A percentile compares a stretch with the other conserved stretches of the same genome.
Conservation (phyloP, 345 rosid species). For the Trapa incisa region DNA sequence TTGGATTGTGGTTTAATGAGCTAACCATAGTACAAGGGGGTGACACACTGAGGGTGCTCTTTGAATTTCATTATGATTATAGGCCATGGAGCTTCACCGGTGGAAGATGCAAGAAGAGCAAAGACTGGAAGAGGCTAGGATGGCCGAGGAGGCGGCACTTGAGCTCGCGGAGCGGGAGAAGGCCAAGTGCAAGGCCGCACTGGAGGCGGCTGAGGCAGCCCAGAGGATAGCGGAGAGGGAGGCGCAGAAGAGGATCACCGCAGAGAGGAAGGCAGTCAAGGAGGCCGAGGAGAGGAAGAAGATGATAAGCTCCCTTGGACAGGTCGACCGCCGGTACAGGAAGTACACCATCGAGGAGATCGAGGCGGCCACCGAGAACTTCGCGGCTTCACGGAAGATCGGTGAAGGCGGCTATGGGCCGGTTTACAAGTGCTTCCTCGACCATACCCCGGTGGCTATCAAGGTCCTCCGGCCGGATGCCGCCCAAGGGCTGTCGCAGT, state of each 20-base stretch:
- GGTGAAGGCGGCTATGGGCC: constrained; percentile 99
- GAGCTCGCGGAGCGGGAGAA: constrained; percentile 50
- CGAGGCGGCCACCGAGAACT: constrained; percentile 53
- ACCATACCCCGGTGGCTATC: constrained; percentile 72
- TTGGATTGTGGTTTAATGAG: neutral
- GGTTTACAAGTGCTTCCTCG: constrained; percentile 47
- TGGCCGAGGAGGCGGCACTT: constrained; percentile 46
- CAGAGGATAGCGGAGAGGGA: constrained; percentile 45
- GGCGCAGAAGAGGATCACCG: constrained; percentile 38
- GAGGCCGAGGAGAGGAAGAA: constrained; percentile 27
- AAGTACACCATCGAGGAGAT: constrained; percentile 67
- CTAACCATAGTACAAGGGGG: neutral
- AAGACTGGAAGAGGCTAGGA: constrained; percentile 34
- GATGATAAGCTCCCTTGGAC: constrained; percentile 11
- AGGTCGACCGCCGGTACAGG: constrained; percentile 30
- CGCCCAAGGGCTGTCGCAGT: constrained; percentile 71
- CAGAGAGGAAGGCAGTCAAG: constrained; percentile 24
- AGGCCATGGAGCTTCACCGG: constrained; percentile 46
- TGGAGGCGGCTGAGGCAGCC: constrained; percentile 54
- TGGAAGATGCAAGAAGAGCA: constrained; percentile 45
- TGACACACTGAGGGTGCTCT: neutral
- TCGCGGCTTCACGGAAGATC: constrained; percentile 42
- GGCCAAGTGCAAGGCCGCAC: constrained; percentile 41
- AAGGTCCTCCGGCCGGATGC: constrained; percentile 86
- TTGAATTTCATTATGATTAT: neutral